Percentiles rank a stretch among this genome's conserved stretches.
These are phyloP conservation scores for Colletotrichum acutatum DNA, from an alignment of 2,329 filamentous ascomycete species.

Conservation along the genomic window DNA sequence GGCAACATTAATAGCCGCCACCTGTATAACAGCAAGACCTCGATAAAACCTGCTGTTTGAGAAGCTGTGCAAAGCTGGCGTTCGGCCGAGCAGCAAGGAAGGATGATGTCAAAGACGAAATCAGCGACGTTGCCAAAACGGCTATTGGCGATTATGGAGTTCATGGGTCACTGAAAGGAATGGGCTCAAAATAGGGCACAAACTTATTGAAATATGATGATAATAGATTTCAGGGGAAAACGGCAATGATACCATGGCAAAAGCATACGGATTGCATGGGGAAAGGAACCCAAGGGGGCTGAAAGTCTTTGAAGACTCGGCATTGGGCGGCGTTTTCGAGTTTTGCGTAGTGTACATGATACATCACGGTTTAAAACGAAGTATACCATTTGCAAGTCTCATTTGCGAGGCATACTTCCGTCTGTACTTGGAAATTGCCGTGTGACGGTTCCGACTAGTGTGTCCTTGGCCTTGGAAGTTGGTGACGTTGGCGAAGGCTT, in stretches of 20 bases:
- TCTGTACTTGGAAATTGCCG: background rate
- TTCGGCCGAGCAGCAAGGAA: background rate
- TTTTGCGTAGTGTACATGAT: background rate
- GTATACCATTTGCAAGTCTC: constrained; percentile 11
- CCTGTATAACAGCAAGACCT: background rate
- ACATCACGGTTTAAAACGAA: background rate
- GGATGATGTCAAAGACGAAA: background rate
- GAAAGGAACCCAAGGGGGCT: background rate
- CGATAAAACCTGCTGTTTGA: background rate
- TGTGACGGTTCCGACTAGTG: background rate
- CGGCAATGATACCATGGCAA: constrained; percentile 27
- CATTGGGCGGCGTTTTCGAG: constrained; percentile 12
- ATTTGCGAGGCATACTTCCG: background rate
- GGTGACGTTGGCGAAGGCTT: background rate
- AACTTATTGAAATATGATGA: constrained; percentile 6
- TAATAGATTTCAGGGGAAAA: constrained; percentile 9
- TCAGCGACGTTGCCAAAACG: background rate
- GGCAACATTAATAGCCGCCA: background rate
- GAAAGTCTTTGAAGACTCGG: background rate
- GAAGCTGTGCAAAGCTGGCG: background rate
- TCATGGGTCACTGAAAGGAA: background rate
- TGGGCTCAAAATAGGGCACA: background rate
- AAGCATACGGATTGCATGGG: constrained; percentile 34
- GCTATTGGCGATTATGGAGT: constrained; percentile 6
- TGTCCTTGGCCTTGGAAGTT: background rate